These are phyloP conservation scores for Solanum corneliomulleri DNA, from an alignment of 257 asterid species.

Conservation along the genomic window DNA sequence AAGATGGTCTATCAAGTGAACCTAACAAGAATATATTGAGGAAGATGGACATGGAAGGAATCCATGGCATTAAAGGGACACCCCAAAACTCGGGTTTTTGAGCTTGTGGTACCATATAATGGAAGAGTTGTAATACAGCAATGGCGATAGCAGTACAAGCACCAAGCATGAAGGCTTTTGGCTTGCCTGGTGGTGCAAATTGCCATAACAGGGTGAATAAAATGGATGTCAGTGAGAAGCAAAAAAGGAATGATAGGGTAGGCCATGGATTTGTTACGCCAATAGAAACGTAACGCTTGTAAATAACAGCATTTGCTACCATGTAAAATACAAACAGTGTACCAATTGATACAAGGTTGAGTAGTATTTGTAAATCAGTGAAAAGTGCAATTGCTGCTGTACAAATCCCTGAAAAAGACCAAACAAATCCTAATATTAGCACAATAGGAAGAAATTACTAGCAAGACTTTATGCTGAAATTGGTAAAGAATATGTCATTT, in stretches of 20 bases:
- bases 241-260: slow-evolving; percentile 39
- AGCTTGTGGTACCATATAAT: slow-evolving; percentile 57
- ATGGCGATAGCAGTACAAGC: slow-evolving; percentile 45
- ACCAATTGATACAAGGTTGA: slow-evolving; percentile 68
- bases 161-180: slow-evolving; percentile 52
- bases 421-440: background rate
- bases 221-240: slow-evolving; percentile 54
- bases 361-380: slow-evolving; percentile 61
- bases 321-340: slow-evolving; percentile 86
- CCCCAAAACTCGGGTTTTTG: slow-evolving; percentile 89
- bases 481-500: background rate
- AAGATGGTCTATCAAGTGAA: slow-evolving; percentile 50
- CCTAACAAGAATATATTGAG: slow-evolving; percentile 86
- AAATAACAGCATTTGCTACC: slow-evolving; percentile 91
- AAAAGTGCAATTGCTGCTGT: slow-evolving; percentile 81
- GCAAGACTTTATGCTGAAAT: background rate
- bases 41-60: slow-evolving; percentile 72
- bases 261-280: slow-evolving; percentile 79
- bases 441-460: background rate
- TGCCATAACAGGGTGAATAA: slow-evolving; percentile 61
- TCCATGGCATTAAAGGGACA: slow-evolving; percentile 97
- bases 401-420: slow-evolving; percentile 46
- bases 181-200: slow-evolving; percentile 52
- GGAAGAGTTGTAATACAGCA: slow-evolving; percentile 42
- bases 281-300: slow-evolving; percentile 51